Percentiles rank a stretch among this genome's conserved stretches.
Evolutionary conservation across 495 filamentous ascomycete species (phyloP).

Genomic region (Patellaria atrata): DNA sequence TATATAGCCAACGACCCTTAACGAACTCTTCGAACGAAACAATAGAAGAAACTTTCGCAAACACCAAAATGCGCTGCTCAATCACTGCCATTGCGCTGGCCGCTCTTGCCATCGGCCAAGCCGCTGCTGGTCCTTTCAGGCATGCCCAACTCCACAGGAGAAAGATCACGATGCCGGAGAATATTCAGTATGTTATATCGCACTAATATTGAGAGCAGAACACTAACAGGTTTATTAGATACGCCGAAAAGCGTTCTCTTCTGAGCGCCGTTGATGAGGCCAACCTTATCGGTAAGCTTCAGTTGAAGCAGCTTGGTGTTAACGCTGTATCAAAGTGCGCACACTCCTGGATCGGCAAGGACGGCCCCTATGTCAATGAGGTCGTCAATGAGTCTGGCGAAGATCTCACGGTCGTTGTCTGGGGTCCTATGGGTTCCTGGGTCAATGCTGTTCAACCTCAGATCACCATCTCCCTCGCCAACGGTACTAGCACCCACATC

Average conservation of each 20-base stretch:
- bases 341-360: slow-evolving; percentile 11
- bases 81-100: slow-evolving; percentile 17
- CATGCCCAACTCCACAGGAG: slow-evolving; percentile 19
- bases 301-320: background rate
- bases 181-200: no score
- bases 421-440: slow-evolving; percentile 5
- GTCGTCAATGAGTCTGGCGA: slow-evolving; percentile 10
- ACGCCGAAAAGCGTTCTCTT: no score
- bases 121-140: slow-evolving; percentile 13
- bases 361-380: slow-evolving; percentile 5
- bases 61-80: slow-evolving; percentile 17
- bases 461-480: slow-evolving; percentile 4
- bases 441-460: slow-evolving; percentile 6
- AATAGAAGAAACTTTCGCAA: no score
- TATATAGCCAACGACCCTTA: no score
- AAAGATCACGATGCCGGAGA: no score
- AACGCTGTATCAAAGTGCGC: slow-evolving; percentile 8
- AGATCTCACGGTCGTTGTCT: slow-evolving; percentile 12
- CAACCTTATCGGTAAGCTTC: background rate
- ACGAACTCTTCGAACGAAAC: no score
- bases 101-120: slow-evolving; percentile 19
- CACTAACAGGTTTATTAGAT: no score
- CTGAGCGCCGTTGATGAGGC: background rate
- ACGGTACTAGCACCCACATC: slow-evolving; percentile 3
- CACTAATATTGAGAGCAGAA: no score